A percentile compares a stretch with the other conserved stretches of the same genome.
Evolutionary conservation across 768 basidiomycete species (phyloP).

Genomic region (Asterophora parasitica): DNA sequence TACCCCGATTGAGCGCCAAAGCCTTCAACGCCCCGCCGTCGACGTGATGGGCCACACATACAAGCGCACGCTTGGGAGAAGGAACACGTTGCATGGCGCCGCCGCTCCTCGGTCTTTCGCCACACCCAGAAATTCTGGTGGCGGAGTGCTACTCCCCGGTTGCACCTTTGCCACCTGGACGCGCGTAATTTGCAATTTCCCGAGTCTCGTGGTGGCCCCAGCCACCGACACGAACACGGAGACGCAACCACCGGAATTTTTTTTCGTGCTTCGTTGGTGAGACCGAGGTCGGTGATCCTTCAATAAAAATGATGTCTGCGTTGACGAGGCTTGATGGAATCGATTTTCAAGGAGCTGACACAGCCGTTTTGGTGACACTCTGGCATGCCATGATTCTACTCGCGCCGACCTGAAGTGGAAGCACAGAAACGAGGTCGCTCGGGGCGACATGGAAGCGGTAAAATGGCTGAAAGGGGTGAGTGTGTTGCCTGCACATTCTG

Average conservation of each 20-base stretch:
- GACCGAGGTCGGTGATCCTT: background rate
- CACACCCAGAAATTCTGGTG: background rate
- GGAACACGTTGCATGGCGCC: constrained; percentile 7
- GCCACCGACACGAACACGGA: constrained; percentile 4
- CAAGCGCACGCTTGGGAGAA: background rate
- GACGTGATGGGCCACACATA: background rate
- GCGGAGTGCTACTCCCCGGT: background rate
- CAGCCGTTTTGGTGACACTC: background rate
- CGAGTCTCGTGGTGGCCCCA: background rate
- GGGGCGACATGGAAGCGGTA: constrained; percentile 5
- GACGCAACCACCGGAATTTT: constrained; percentile 1
- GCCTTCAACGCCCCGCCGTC: background rate
- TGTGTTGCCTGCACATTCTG: background rate
- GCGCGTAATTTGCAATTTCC: background rate
- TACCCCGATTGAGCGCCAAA: background rate
- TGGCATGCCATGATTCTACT: too few relatives aligned
- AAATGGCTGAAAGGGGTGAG: background rate
- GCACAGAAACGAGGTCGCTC: constrained; percentile 1
- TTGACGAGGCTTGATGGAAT: background rate
- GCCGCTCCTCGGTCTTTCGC: constrained; percentile 3
- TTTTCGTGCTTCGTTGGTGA: background rate
- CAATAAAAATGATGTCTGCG: background rate
- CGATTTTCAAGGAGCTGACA: background rate
- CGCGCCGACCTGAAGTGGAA: background rate
- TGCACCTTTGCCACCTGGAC: background rate